Percentiles rank a stretch among this genome's conserved stretches.
phyloP scores from a whole-genome alignment of 352 stramenopile genomes.

The Discostella stelligera region DNA sequence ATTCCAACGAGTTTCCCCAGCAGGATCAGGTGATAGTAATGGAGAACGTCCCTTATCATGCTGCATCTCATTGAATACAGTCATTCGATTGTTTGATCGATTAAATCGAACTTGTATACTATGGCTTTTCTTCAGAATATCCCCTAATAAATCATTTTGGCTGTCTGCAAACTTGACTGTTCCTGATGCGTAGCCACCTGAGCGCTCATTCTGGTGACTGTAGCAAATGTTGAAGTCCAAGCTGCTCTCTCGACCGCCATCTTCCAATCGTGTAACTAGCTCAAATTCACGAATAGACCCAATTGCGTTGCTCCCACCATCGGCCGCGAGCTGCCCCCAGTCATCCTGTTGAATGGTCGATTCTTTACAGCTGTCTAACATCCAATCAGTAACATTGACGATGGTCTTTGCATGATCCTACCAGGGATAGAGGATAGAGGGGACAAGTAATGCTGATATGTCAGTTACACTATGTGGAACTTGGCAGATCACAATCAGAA shows the following conservation, averaged over 20 bases:
- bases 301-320: conserved; percentile 35
- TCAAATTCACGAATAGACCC: conserved; percentile 35
- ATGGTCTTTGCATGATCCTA: conserved; percentile 12
- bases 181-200: conserved; percentile 22
- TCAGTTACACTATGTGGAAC: no score
- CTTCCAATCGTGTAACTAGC: neutral
- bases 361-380: conserved; percentile 9
- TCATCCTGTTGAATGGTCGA: neutral
- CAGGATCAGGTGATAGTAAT: conserved; percentile 17
- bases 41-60: conserved; percentile 10
- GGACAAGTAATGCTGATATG: neutral
- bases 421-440: neutral
- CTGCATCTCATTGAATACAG: conserved; percentile 12
- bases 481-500: conserved; percentile 9
- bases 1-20: conserved; percentile 18
- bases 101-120: conserved; percentile 12
- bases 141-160: conserved; percentile 15
- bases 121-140: conserved; percentile 30
- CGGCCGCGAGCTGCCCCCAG: conserved; percentile 10
- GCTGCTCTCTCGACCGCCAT: conserved; percentile 8
- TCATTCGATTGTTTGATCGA: conserved; percentile 5
- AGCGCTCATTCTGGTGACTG: conserved; percentile 28
- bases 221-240: conserved; percentile 22
- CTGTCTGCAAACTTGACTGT: conserved; percentile 22
- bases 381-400: conserved; percentile 12